Conservation (phyloP, 2,329 filamentous ascomycete genomes). For the Trichoderma harzianum region DNA sequence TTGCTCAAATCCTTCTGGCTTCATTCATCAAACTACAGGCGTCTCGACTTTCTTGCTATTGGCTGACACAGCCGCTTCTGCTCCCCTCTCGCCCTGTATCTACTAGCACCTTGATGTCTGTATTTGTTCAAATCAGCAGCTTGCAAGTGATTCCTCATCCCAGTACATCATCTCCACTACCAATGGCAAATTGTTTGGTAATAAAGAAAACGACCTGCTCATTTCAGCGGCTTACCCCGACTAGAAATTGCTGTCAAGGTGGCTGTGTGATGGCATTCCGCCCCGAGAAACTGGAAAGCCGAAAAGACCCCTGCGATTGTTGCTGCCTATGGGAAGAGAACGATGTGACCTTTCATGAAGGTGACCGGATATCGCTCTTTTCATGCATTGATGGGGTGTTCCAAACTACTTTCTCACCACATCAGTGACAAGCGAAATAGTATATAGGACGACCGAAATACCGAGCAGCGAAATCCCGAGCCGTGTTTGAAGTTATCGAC, state of each 20-base stretch:
- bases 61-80: neutral
- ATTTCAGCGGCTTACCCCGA: neutral
- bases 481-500: neutral
- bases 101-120: neutral
- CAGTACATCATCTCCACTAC: neutral
- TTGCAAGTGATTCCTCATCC: neutral
- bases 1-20: neutral
- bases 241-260: neutral
- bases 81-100: neutral
- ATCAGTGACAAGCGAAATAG: neutral
- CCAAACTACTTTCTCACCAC: neutral
- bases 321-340: neutral
- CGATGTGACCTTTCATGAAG: neutral
- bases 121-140: neutral
- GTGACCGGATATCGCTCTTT: neutral
- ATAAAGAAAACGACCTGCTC: neutral
- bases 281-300: neutral
- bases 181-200: neutral
- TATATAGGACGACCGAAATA: neutral
- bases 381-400: neutral
- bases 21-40: neutral
- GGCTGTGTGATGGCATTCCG: neutral
- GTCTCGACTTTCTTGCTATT: neutral
- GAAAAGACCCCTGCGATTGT: neutral
- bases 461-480: neutral